phyloP scores from a whole-genome alignment of 495 filamentous ascomycete genomes.

The Xylaria acuta region DNA sequence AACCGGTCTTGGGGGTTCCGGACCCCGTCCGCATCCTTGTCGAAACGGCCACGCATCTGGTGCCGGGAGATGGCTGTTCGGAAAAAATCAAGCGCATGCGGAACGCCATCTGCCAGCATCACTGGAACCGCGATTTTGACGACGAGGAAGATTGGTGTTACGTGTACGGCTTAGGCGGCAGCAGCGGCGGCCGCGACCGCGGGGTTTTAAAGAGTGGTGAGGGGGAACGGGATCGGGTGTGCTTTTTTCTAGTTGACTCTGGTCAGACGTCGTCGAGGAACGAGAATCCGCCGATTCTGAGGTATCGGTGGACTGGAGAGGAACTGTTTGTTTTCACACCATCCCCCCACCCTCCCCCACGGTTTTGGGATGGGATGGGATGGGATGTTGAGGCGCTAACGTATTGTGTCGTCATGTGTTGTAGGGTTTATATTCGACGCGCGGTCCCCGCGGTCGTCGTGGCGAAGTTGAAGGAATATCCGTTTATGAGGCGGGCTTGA shows the following conservation, averaged over 20 bases:
- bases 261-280: not conserved
- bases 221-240: not conserved
- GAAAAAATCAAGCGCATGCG: not conserved
- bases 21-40: conserved; percentile 16
- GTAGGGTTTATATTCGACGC: conserved; percentile 6
- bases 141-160: not conserved
- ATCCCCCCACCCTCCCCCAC: no score
- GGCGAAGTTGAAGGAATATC: conserved; percentile 8
- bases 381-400: not conserved
- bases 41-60: not conserved
- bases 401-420: not conserved
- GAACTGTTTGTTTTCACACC: not conserved
- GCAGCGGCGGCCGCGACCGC: no score
- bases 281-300: not conserved
- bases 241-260: conserved; percentile 4
- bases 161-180: not conserved
- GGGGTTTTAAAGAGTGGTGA: not conserved
- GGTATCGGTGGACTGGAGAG: conserved; percentile 16
- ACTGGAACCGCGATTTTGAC: conserved; percentile 6
- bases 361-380: not conserved
- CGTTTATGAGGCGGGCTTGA: not conserved
- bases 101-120: conserved; percentile 7
- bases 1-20: not conserved
- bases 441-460: not conserved
- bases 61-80: not conserved